Base-by-base conservation (phyloP, 1,284 basidiomycete genomes). In the Rhodotorula sp. region DNA sequence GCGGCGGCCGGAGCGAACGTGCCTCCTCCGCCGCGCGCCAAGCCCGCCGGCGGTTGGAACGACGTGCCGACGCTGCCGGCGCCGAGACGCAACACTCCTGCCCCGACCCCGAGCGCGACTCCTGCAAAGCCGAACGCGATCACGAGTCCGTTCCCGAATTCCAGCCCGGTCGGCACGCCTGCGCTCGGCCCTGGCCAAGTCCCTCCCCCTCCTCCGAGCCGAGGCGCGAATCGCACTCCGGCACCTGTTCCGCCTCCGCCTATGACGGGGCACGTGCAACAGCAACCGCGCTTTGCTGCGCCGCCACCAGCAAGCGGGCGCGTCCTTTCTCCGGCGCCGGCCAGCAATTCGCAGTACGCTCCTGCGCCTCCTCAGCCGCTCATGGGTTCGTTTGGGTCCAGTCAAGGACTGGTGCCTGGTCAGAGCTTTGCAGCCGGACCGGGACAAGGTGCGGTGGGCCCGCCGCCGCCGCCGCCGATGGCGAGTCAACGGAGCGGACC, bases 41-140 rank as follows among this genome's bases (percentile, higher is more conserved):
- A 83, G 7, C 78, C 83, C 34, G 89, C 87, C 75, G 85, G 87
- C 49, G 92, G 92, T 0, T 98, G 94, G 94, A 98, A 98, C 79
- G 95, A 98, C 78, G 87, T 91, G 0, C 93, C 92, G 81, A 83
- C 6, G 77, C 86, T 14, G 78, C 85, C 21, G n/a, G 83, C 12
- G n/a, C n/a, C 50, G 19, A 26, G 54, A 43, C 84, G 19, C 83
- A 68, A 78, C 63, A 68, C 70, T 85, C 62, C 87, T 88, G 83
- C 86, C 64, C 75, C 82, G 34, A 26, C 10, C 38, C 38, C 57
- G 18, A 81, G 80, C 58, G 78, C 77, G 2, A 67, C 75, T 15
- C 90, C 90, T 77, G 87, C 86, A 1, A 83, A 84, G 5, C 86
- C 91, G 54, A 23, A 57, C 18, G 78, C 81, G 1, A 95, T 97